Evolutionary conservation across 2,329 filamentous ascomycete genomes (phyloP).

Genomic region (Nigrograna mackinnonii): DNA sequence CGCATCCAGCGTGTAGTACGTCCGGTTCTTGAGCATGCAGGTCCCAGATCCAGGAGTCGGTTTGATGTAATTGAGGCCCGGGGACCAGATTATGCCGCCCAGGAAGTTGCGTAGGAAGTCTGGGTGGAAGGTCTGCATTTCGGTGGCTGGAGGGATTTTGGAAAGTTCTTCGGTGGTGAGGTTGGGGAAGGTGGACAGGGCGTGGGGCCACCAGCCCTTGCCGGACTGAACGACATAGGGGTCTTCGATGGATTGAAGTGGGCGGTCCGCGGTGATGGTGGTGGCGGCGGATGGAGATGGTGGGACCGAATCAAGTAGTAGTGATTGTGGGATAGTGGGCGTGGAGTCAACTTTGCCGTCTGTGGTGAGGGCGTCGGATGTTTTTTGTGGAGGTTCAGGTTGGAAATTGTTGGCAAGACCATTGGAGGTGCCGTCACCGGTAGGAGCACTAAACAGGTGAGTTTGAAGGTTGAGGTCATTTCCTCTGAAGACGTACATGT

Average conservation of each 20-base stretch:
- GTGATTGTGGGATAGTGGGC: background rate
- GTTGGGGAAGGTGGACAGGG: constrained; percentile 33
- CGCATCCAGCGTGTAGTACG: constrained; percentile 47
- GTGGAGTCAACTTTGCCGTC: constrained; percentile 14
- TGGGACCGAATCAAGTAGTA: background rate
- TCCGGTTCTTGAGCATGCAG: constrained; percentile 34
- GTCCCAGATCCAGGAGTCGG: constrained; percentile 8
- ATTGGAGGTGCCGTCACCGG: too few relatives aligned
- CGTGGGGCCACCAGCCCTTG: constrained; percentile 40
- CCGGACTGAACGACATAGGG: constrained; percentile 7
- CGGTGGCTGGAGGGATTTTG: constrained; percentile 21
- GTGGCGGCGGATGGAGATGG: constrained; percentile 3
- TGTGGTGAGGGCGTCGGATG: constrained; percentile 15
- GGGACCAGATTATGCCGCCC: constrained; percentile 43
- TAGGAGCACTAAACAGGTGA: too few relatives aligned
- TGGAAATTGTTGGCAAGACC: too few relatives aligned
- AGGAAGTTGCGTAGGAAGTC: constrained; percentile 42
- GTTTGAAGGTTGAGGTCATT: too few relatives aligned
- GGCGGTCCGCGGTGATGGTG: constrained; percentile 7
- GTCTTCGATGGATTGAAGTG: constrained; percentile 14
- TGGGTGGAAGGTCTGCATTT: constrained; percentile 40
- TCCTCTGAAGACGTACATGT: too few relatives aligned
- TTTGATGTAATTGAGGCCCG: constrained; percentile 44
- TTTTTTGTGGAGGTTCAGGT: too few relatives aligned
- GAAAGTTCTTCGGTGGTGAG: constrained; percentile 10